These are phyloP conservation scores for Hirschioporus abietinus DNA, from an alignment of 768 basidiomycete species.

Conservation along the genomic window DNA sequence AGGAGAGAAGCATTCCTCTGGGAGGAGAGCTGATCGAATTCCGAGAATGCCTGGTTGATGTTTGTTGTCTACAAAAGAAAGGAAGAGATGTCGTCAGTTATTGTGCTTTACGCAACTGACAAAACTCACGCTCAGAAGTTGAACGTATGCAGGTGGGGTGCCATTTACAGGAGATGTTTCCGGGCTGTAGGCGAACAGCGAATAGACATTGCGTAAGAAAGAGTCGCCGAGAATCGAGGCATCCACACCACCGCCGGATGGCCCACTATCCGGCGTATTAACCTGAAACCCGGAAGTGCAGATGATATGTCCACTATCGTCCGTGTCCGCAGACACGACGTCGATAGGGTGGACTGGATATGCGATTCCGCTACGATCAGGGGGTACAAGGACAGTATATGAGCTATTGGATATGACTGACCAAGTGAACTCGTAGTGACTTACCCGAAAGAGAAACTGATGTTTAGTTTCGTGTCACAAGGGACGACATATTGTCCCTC, in stretches of 20 bases:
- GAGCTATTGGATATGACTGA: too few relatives aligned
- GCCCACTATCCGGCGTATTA: slow-evolving; percentile 1
- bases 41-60: too few relatives aligned
- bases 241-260: not conserved
- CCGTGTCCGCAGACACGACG: too few relatives aligned
- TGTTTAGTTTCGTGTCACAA: slow-evolving; percentile 22
- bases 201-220: slow-evolving; percentile 19
- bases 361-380: not conserved
- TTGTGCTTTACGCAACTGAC: too few relatives aligned
- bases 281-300: too few relatives aligned
- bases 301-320: too few relatives aligned
- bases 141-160: slow-evolving; percentile 9
- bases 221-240: slow-evolving; percentile 16
- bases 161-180: not conserved
- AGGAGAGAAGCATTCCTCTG: too few relatives aligned
- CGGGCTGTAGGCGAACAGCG: too few relatives aligned
- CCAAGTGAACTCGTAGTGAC: slow-evolving; percentile 7
- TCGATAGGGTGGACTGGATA: slow-evolving; percentile 16
- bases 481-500: slow-evolving; percentile 25
- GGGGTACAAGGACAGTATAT: too few relatives aligned
- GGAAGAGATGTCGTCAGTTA: too few relatives aligned
- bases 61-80: too few relatives aligned
- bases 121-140: slow-evolving; percentile 14
- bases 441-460: slow-evolving; percentile 27
- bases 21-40: too few relatives aligned